Percentiles rank a stretch among this genome's conserved stretches.
Conservation (phyloP, 345 rosid species). For the Fremontodendron californicum region DNA sequence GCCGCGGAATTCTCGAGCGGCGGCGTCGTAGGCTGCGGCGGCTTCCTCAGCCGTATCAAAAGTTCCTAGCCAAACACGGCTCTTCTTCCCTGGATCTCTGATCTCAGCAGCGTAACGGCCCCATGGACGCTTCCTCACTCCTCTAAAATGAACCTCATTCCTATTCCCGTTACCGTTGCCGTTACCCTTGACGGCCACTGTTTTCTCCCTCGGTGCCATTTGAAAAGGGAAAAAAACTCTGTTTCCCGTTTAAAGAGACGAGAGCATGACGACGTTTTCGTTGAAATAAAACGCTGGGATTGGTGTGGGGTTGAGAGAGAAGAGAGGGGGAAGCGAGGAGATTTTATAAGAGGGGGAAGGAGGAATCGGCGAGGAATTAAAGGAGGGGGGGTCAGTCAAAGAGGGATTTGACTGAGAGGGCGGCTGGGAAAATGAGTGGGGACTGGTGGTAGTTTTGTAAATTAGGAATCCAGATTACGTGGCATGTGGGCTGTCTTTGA, state of each 20-base stretch:
- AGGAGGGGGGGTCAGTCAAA: slow-evolving; percentile 25
- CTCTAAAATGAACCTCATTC: slow-evolving; percentile 60
- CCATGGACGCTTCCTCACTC: slow-evolving; percentile 91
- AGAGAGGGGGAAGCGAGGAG: neutral
- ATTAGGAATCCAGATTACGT: slow-evolving; percentile 18
- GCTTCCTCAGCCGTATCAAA: slow-evolving; percentile 79
- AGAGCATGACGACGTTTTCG: neutral
- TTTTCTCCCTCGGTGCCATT: slow-evolving; percentile 53
- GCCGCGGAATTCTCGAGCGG: slow-evolving; percentile 69
- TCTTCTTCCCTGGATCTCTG: slow-evolving; percentile 67
- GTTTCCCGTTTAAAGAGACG: too few relatives aligned
- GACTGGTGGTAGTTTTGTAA: slow-evolving; percentile 11
- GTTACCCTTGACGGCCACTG: slow-evolving; percentile 28
- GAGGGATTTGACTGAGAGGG: slow-evolving; percentile 42
- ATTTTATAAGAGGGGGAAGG: slow-evolving; percentile 24
- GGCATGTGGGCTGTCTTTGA: slow-evolving; percentile 27
- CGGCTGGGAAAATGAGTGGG: slow-evolving; percentile 23
- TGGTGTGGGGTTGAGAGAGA: neutral
- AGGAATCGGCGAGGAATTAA: slow-evolving; percentile 19
- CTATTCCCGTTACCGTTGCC: slow-evolving; percentile 15
- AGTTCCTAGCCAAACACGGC: slow-evolving; percentile 86
- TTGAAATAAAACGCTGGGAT: neutral
- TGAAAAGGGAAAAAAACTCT: neutral
- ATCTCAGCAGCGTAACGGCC: slow-evolving; percentile 90
- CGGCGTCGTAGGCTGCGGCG: slow-evolving; percentile 70